Evolutionary conservation across 768 basidiomycete genomes (phyloP), one percentile per base, ranked within the genome.

Genomic region (Mycena capillaripes): DNA sequence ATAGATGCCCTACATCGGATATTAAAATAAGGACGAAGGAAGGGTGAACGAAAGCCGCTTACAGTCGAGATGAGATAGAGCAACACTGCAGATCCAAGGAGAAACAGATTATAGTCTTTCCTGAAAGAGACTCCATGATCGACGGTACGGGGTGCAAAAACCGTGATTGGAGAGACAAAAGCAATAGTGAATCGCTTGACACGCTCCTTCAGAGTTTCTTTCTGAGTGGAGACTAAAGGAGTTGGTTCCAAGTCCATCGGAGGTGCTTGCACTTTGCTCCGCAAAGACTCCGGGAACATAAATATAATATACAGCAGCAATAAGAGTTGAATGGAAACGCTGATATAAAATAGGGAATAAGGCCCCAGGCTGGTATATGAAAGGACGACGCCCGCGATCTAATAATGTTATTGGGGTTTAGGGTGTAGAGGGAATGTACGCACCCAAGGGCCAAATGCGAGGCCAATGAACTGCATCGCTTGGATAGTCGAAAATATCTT

Each of bases 361-460:
- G 17, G 88, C 84, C 81, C 89, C 84, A 75, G 89, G 82, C 91
- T 80, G 72, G 92, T 87, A 16, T 89, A 76, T 10, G 90, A 86
- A 32, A 94, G 83, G n/a, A 94, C 77, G 40, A 93, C 76, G 69
- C 86, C 85, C 38, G 84, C 83, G 59, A 87, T 76, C 87, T 87
- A 70, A 50, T 53, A 25, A 60, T 16, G 34, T 34, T 38, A 62
- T 55, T 56, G 11, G 27, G 48, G 14, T 38, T 25, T 25, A 23
- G 44, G 25, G 12, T 58, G 36, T 6, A 25, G 34, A 42, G 46
- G 50, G 50, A 52, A 60, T 27, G 83, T 38, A 50, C 92, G 86
- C 66, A 97, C 86, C 79, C 91, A 88, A 30, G 96, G 96, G 0
- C 96, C 96, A 2, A 90, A 76, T 0, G 96, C 90, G 66, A 97